Evolutionary conservation across 2,329 filamentous ascomycete species (phyloP).

Genomic region (Xylariaceae sp.): DNA sequence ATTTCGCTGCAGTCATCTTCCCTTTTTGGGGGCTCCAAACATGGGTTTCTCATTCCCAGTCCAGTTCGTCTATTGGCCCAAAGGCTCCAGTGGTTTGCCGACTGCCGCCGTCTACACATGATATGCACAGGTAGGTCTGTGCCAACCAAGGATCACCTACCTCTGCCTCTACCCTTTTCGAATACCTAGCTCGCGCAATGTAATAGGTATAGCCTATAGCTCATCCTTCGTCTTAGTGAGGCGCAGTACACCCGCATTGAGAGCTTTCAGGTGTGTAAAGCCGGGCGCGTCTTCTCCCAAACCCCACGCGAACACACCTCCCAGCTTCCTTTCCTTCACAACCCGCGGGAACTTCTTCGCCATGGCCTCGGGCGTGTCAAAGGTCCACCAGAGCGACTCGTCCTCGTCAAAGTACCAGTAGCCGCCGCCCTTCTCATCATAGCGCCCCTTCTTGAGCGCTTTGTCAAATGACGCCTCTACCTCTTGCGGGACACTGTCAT

Average conservation of each 20-base stretch:
- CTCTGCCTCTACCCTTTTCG: too few relatives aligned
- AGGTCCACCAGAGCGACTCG: slow-evolving; percentile 32
- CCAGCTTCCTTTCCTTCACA: slow-evolving; percentile 26
- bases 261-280: slow-evolving; percentile 25
- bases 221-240: slow-evolving; percentile 24
- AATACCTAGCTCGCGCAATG: too few relatives aligned
- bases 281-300: slow-evolving; percentile 31
- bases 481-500: slow-evolving; percentile 26
- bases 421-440: slow-evolving; percentile 29
- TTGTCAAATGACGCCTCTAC: slow-evolving; percentile 26
- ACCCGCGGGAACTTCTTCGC: slow-evolving; percentile 28
- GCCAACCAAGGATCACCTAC: too few relatives aligned
- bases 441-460: slow-evolving; percentile 23
- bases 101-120: too few relatives aligned
- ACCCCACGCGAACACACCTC: slow-evolving; percentile 34
- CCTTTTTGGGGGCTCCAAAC: too few relatives aligned
- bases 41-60: too few relatives aligned
- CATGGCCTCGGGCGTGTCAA: slow-evolving; percentile 29
- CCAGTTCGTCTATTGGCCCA: too few relatives aligned
- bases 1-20: too few relatives aligned
- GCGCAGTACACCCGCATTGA: slow-evolving; percentile 22
- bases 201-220: slow-evolving; percentile 13
- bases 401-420: slow-evolving; percentile 30
- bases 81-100: too few relatives aligned
- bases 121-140: too few relatives aligned